A percentile compares a stretch with the other conserved stretches of the same genome.
Evolutionary conservation across 1,284 basidiomycete species (phyloP).

Genomic region (Rhodotorula sp.): DNA sequence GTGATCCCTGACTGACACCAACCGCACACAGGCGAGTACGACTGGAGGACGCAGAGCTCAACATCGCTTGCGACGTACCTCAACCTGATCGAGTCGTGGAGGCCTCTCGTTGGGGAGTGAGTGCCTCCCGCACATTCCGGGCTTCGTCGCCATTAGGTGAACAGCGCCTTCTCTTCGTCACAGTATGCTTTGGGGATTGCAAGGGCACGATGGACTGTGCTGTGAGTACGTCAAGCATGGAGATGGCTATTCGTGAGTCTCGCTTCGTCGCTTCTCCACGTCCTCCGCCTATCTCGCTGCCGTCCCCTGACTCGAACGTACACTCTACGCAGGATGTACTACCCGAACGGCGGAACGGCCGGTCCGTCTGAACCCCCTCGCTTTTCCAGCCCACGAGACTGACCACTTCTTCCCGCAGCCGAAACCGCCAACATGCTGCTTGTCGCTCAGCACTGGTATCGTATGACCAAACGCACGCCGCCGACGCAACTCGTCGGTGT

Average conservation of each 20-base stretch:
- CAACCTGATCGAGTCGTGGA: slow-evolving; percentile 2
- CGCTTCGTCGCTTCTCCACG: too few relatives aligned
- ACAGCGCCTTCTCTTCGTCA: not conserved
- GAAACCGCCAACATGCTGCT: slow-evolving; percentile 13
- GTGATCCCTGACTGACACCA: too few relatives aligned
- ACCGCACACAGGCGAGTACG: slow-evolving; percentile 27
- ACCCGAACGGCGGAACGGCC: not conserved
- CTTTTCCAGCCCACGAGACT: slow-evolving; percentile 32
- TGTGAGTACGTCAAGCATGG: slow-evolving; percentile 23
- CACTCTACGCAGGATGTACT: not conserved
- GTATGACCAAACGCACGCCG: slow-evolving; percentile 3
- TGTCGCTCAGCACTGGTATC: slow-evolving; percentile 5
- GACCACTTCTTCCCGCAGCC: slow-evolving; percentile 14
- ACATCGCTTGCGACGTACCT: slow-evolving; percentile 24
- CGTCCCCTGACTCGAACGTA: too few relatives aligned
- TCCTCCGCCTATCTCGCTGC: too few relatives aligned
- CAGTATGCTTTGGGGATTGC: slow-evolving; percentile 28
- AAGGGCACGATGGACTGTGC: slow-evolving; percentile 26
- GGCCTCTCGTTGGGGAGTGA: slow-evolving; percentile 22
- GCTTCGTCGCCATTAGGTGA: not conserved
- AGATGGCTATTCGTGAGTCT: slow-evolving; percentile 14
- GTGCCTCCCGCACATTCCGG: not conserved
- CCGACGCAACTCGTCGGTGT: slow-evolving; percentile 16
- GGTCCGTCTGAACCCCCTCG: not conserved
- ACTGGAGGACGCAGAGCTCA: slow-evolving; percentile 27